Percentiles rank a stretch among this genome's conserved stretches.
These are phyloP conservation scores for Epichloe glyceriae DNA, from an alignment of 2,329 filamentous ascomycete genomes.

Conservation along the genomic window DNA sequence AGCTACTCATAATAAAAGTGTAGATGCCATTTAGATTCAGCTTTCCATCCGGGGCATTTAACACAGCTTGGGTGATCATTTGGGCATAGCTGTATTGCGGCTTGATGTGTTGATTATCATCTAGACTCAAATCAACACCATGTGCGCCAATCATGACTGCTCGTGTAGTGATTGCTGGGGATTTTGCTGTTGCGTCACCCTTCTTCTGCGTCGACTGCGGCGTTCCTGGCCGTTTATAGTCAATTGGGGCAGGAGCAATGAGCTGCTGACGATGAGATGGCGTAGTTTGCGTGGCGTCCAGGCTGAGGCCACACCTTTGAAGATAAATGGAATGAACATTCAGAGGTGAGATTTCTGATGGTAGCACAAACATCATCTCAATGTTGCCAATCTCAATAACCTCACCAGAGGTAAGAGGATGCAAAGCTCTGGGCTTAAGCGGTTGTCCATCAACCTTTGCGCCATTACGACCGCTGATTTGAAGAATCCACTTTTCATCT, in stretches of 20 bases:
- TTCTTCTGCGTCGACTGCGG: constrained; percentile 34
- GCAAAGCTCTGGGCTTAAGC: constrained; percentile 53
- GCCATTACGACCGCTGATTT: constrained; percentile 84
- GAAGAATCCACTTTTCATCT: constrained; percentile 64
- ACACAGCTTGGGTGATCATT: constrained; percentile 91
- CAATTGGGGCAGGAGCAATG: constrained; percentile 46
- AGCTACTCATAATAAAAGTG: constrained; percentile 78
- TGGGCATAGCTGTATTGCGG: constrained; percentile 94
- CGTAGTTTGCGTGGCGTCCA: constrained; percentile 16
- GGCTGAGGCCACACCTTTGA: constrained; percentile 47
- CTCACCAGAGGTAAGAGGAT: constrained; percentile 67
- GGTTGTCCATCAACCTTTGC: constrained; percentile 67
- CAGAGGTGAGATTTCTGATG: constrained; percentile 53
- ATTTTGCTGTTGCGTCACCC: constrained; percentile 14
- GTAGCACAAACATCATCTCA: constrained; percentile 99
- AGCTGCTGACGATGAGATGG: constrained; percentile 28
- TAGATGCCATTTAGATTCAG: constrained; percentile 89
- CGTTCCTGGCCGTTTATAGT: constrained; percentile 48
- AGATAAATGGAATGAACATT: constrained; percentile 57
- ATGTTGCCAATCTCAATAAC: constrained; percentile 85
- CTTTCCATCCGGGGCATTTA: constrained; percentile 75
- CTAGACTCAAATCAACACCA: constrained; percentile 64
- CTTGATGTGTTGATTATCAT: constrained; percentile 82
- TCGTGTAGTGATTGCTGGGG: constrained; percentile 22
- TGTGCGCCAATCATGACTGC: constrained; percentile 27